Evolutionary conservation across 306 rosid genomes (phyloP), one percentile per base, ranked within the genome.

Genomic region (Cucurbita ficifolia): DNA sequence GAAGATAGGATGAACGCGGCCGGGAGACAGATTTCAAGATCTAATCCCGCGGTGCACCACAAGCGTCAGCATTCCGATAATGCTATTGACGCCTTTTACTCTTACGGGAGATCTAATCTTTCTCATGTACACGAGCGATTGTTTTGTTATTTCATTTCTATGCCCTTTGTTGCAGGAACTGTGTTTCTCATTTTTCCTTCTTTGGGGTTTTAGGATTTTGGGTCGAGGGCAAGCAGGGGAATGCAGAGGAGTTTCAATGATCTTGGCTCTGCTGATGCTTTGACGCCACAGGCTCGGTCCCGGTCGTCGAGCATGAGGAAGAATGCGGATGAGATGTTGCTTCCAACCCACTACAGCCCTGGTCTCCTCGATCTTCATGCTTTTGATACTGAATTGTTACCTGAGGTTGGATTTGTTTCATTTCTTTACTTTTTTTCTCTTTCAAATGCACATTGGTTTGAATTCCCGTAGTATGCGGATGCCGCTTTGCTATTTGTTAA

Each of bases 301-400:
- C 82, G 89, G 35, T 53, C 82, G 4, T 75, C 81, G 12, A 78
- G 75, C 63, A 78, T 76, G 76, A 88, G 90, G 80, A 89, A 84
- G 89, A 86, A 70, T 5, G 90, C 89, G 0, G 99, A 88, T 17
- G 96, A 88, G 73, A 89, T 86, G 10, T 17, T 49, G 35, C 45
- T 70, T 29, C 73, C 93, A 0, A 88, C 55, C 77, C 96, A 95
- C 81, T 89, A 84, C 79, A 95, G 99, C 80, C 99, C 99, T 59
- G 99, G 99, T 42, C 85, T 95, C 48, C 77, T 95, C 83, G 99
- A 95, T 87, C 91, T 95, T 87, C 97, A 95, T 85, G 86, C 99
- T 12, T 84, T 87, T 49, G 97, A 95, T 77, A 91, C 99, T 12
- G 97, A 95, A 82, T 94, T 95, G 81, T 79, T 95, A 24, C 88